A percentile compares a stretch with the other conserved stretches of the same genome.
Evolutionary conservation across 192 early-diverging fungal genomes (phyloP).

Genomic region (Rhizophagus clarus): DNA sequence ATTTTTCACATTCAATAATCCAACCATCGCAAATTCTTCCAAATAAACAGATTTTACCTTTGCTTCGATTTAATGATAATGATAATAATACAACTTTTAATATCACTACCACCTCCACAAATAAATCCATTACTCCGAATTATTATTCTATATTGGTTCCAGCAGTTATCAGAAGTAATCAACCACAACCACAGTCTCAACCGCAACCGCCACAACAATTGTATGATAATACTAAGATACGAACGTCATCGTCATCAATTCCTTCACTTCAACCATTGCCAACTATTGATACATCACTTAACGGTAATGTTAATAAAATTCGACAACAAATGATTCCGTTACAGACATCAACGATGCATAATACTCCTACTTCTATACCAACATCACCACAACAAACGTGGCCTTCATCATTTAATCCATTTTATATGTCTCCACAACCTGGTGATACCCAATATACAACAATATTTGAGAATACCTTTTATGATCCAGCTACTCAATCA

Average conservation of each 20-base stretch:
- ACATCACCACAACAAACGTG: background rate
- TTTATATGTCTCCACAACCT: slow-evolving; percentile 1
- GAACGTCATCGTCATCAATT: background rate
- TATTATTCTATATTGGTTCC: background rate
- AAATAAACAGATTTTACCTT: background rate
- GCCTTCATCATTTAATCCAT: background rate
- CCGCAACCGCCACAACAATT: background rate
- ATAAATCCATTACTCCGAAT: background rate
- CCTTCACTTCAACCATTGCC: background rate
- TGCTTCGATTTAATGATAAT: background rate
- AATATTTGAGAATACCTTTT: background rate
- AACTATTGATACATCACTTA: background rate
- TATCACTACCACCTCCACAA: background rate
- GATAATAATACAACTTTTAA: background rate
- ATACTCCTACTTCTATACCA: background rate
- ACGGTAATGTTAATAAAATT: background rate
- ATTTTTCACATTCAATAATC: background rate
- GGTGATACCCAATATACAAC: background rate
- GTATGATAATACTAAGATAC: background rate
- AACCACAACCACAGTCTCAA: background rate
- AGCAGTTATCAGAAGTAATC: background rate
- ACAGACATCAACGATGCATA: background rate
- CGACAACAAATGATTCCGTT: background rate
- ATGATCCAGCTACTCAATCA: background rate
- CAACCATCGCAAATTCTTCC: background rate